Conservation (phyloP, 371 early-diverging fungal genomes). For the Chytridiales sp. region DNA sequence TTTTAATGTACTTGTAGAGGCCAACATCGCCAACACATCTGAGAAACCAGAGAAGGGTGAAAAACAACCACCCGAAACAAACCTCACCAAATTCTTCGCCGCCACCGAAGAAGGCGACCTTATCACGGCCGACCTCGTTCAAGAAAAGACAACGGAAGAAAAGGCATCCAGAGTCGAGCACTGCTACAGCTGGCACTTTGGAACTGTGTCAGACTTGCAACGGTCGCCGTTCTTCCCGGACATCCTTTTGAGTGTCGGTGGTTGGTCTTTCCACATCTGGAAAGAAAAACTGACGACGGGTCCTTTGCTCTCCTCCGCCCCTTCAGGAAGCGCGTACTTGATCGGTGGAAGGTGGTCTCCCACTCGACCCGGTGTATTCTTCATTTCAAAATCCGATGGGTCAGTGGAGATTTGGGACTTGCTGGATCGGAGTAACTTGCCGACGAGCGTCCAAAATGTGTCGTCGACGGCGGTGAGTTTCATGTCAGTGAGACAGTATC, state of each 20-base stretch:
- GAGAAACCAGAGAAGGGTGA: conserved; percentile 18
- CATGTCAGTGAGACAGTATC: conserved; percentile 48
- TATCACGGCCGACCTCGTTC: conserved; percentile 53
- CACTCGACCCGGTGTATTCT: conserved; percentile 59
- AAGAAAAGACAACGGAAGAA: conserved; percentile 52
- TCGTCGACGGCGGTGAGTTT: conserved; percentile 44
- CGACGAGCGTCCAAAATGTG: conserved; percentile 48
- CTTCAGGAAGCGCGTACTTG: conserved; percentile 28
- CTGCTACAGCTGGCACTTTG: conserved; percentile 49
- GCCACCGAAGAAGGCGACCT: conserved; percentile 62
- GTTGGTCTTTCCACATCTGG: conserved; percentile 59
- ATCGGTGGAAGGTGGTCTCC: conserved; percentile 55
- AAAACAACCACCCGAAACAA: conserved; percentile 5
- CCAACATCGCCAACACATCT: conserved; percentile 12
- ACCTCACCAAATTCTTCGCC: conserved; percentile 49
- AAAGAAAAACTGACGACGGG: conserved; percentile 48
- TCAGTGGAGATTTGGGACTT: conserved; percentile 59
- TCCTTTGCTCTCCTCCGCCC: conserved; percentile 45
- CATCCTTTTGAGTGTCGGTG: conserved; percentile 53
- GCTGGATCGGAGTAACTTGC: conserved; percentile 50
- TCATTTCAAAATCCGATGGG: conserved; percentile 53
- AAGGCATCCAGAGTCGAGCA: conserved; percentile 54
- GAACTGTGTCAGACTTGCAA: conserved; percentile 50
- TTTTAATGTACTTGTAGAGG: conserved; percentile 9
- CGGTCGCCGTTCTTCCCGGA: conserved; percentile 58